phyloP scores from a whole-genome alignment of 179 eudicot genomes.

The Drosera spatulata region DNA sequence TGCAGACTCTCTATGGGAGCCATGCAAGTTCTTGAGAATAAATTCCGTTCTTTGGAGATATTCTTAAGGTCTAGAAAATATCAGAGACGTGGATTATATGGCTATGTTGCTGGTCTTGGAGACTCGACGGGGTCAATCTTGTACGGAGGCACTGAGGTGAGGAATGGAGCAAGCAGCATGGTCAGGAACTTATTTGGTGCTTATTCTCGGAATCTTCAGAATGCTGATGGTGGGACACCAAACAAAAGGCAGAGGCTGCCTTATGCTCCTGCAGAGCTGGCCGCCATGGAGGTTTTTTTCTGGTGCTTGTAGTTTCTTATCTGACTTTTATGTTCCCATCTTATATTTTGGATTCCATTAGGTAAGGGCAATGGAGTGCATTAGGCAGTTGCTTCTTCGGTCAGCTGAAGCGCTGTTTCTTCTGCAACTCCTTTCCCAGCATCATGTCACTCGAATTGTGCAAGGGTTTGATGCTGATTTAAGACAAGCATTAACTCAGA shows the following conservation, averaged over 20 bases:
- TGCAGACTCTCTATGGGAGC: slow-evolving; percentile 75
- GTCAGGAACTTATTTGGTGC: slow-evolving; percentile 69
- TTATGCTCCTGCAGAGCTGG: slow-evolving; percentile 74
- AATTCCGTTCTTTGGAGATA: slow-evolving; percentile 81
- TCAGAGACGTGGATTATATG: slow-evolving; percentile 96
- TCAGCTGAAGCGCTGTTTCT: slow-evolving; percentile 82
- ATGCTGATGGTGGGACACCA: slow-evolving; percentile 48
- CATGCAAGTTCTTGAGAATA: slow-evolving; percentile 86
- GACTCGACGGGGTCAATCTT: slow-evolving; percentile 90
- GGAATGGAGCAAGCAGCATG: slow-evolving; percentile 60
- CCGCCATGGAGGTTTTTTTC: slow-evolving; percentile 81
- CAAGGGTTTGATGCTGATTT: slow-evolving; percentile 62
- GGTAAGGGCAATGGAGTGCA: slow-evolving; percentile 96
- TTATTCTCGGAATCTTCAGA: slow-evolving; percentile 47
- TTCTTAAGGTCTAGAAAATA: slow-evolving; percentile 76
- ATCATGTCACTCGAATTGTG: slow-evolving; percentile 68
- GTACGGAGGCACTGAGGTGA: slow-evolving; percentile 57
- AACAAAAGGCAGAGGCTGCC: slow-evolving; percentile 89
- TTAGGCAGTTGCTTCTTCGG: slow-evolving; percentile 90
- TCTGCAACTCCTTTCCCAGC: slow-evolving; percentile 82
- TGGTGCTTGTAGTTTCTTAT: background rate
- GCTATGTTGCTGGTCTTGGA: slow-evolving; percentile 89
- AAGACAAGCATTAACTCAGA: slow-evolving; percentile 46
- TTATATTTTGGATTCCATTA: slow-evolving; percentile 16
- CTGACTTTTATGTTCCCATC: background rate